These are phyloP conservation scores for Casuarina glauca DNA, from an alignment of 306 rosid species.

Conservation along the genomic window DNA sequence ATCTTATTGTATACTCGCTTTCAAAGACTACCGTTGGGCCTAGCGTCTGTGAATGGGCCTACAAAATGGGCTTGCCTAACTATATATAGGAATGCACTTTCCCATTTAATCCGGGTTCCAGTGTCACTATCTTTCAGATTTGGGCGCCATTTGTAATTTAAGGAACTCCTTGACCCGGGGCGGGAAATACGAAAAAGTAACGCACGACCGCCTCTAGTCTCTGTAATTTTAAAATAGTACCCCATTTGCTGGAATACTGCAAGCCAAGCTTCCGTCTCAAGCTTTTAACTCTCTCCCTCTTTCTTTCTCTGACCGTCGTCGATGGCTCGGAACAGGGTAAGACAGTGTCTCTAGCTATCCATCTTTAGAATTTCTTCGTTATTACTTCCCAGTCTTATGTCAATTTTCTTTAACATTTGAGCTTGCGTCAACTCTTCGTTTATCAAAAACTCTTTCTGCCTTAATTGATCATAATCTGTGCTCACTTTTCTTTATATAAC, in stretches of 20 bases:
- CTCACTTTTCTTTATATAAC: neutral
- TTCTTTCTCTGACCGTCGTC: slow-evolving; percentile 19
- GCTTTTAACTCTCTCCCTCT: slow-evolving; percentile 8
- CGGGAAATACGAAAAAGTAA: neutral
- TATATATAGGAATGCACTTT: too few species aligned
- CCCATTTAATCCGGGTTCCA: neutral
- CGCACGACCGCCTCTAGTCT: neutral
- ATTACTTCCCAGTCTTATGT: neutral
- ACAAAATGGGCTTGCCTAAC: neutral
- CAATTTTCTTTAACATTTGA: neutral
- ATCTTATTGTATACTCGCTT: neutral
- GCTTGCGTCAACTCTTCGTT: neutral
- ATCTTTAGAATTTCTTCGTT: neutral
- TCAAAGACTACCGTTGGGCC: neutral
- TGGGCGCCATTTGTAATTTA: neutral
- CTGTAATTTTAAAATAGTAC: too few species aligned
- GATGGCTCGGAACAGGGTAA: slow-evolving; percentile 84
- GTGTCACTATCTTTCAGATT: neutral
- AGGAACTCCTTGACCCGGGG: neutral
- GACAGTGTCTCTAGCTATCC: neutral
- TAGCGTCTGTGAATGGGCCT: neutral
- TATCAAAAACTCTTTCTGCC: neutral
- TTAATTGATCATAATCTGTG: neutral
- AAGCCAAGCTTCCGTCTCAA: slow-evolving; percentile 31
- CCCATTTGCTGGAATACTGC: neutral